Conservation (phyloP, 495 filamentous ascomycete species). For the Aspergillus campestris region DNA sequence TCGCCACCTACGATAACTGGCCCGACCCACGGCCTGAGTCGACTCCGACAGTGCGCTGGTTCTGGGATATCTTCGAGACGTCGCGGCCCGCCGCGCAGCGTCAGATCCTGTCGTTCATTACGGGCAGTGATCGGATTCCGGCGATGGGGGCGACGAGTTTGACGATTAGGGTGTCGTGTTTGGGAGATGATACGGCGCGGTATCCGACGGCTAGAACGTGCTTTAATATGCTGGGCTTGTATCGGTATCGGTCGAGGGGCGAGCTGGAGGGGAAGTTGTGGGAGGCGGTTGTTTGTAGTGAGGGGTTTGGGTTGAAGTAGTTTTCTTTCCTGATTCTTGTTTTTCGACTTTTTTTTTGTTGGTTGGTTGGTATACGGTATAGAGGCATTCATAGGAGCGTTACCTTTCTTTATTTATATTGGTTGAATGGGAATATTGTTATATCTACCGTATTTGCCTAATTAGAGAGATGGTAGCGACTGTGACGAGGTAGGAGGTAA, state of each 20-base stretch:
- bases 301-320: slow-evolving; percentile 89
- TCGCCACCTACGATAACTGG: slow-evolving; percentile 83
- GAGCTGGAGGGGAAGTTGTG: slow-evolving; percentile 68
- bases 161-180: slow-evolving; percentile 62
- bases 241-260: slow-evolving; percentile 56
- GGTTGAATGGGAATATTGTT: neutral
- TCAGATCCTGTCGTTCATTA: slow-evolving; percentile 77
- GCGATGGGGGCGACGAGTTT: slow-evolving; percentile 84
- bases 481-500: no score
- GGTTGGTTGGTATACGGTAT: neutral
- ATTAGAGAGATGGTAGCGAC: no score
- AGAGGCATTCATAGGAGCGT: no score
- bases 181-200: slow-evolving; percentile 64
- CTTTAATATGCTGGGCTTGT: slow-evolving; percentile 78
- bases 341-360: neutral
- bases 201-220: slow-evolving; percentile 88
- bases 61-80: slow-evolving; percentile 73
- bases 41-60: slow-evolving; percentile 70
- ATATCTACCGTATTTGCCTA: no score
- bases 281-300: slow-evolving; percentile 81
- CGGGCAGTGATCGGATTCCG: slow-evolving; percentile 87
- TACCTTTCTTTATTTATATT: neutral
- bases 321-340: neutral
- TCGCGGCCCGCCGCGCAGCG: slow-evolving; percentile 62
- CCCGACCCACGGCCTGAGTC: slow-evolving; percentile 36